A percentile compares a stretch with the other conserved stretches of the same genome.
Conservation (phyloP, 257 asterid genomes). For the Fraxinus cuspidata region DNA sequence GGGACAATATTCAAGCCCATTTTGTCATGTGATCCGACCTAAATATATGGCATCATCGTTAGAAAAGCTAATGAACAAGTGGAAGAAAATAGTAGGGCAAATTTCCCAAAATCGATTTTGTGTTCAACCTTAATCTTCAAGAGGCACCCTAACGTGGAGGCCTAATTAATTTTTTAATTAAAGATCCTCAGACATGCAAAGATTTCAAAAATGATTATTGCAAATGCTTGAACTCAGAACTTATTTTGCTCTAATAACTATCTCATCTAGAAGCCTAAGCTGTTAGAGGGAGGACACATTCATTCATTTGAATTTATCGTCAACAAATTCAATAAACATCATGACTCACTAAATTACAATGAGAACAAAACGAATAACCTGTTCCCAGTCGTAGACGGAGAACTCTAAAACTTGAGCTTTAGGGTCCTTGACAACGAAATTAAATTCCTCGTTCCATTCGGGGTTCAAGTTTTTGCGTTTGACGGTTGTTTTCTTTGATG, state of each 20-base stretch:
- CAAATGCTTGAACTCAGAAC: too few species aligned
- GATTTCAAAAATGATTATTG: too few species aligned
- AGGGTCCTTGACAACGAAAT: constrained; percentile 79
- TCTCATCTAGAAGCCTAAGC: too few species aligned
- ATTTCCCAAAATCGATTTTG: not conserved
- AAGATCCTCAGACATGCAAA: too few species aligned
- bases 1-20: too few species aligned
- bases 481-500: constrained; percentile 87
- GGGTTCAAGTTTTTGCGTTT: constrained; percentile 89
- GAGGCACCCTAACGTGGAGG: too few species aligned
- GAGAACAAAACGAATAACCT: constrained; percentile 41
- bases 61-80: not conserved
- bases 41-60: not conserved
- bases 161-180: too few species aligned
- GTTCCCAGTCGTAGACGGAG: constrained; percentile 86
- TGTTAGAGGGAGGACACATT: too few species aligned
- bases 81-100: not conserved
- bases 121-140: too few species aligned
- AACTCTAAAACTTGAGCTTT: constrained; percentile 63
- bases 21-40: constrained; percentile 88
- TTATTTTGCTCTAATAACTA: too few species aligned
- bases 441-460: constrained; percentile 94
- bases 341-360: not conserved
- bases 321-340: not conserved
- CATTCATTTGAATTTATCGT: too few species aligned